Base-by-base conservation (phyloP, 257 asterid species). In the Nicotiana tomentosiformis region DNA sequence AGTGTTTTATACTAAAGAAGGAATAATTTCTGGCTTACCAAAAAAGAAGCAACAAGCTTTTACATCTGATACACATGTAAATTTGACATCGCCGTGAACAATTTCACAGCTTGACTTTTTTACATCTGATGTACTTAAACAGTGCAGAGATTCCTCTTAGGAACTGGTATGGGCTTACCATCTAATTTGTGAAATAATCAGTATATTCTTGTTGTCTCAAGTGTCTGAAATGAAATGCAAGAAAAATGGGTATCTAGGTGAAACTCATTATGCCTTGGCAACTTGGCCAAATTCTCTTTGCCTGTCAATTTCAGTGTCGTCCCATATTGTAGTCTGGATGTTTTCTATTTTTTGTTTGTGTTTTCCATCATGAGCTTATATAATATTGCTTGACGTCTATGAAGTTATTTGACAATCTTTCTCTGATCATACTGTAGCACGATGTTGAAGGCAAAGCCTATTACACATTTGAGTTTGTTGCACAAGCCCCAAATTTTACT, bases 401-500 rank as follows among this genome's bases (percentile, higher is more conserved):
- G 64, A 58, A 64, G 60, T 55, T 87, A 43, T 77, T 72, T 66
- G 33, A 29, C 77, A 49, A 70, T 64, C 83, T 64, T n/a, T 64
- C 33, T 56, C 14, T 62, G 86, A 20, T 74, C 10, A 65, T 78
- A 58, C 82, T 82, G 82, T 90, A 95, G 98, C 97, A 89, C 35
- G 93, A 91, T 23, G 89, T 86, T 18, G 95, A 92, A 14, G 98
- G 97, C 30, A 93, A 84, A 88, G 84, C 92, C 5, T 93, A 93
- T 83, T 95, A 93, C 91, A 91, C 97, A 0, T 86, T 93, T 26
- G 98, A 95, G 88, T 95, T 91, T 86, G 66, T 90, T 10, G 95
- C 97, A 10, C 83, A 91, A 89, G 97, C 98, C 82, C 97, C 94
- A 51, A 95, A 91, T 85, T 92, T 91, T 77, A 95, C 95, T 60